Evolutionary conservation across 805 yeast species (phyloP), one percentile per base, ranked within the genome.

Genomic region (Candida pini): DNA sequence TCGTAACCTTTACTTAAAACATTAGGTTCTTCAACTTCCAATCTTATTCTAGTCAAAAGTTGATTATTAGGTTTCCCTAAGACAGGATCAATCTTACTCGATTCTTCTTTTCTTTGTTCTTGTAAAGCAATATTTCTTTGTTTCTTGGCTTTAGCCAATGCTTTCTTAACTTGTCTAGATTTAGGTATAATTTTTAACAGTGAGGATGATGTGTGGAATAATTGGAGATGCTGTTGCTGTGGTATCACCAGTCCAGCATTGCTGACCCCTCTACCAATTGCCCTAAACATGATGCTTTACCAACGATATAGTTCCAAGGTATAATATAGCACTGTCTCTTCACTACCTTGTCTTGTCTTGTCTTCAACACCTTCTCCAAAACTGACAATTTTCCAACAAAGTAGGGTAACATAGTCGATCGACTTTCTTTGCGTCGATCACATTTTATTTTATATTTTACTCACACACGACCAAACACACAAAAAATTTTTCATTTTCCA

Each of bases 81-180:
- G 4, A 89, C 95, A 2, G 97, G 97, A 59, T 89, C 97, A 20
- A 83, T 71, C 35, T 62, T 58, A 33, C 63, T 70, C 9, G 28
- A 34, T 26, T 35, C 39, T 19, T 34, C 30, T 9, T 38, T 20
- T 28, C 30, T 41, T 15, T 42, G 30, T 9, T 30, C 30, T 25
- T 46, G 51, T 14, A 41, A 24, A 16, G 44, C 44, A 26, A 41
- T 23, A 26, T 43, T 46, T 15, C 35, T 38, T 31, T 46, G 41
- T 38, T 40, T 43, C 36, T 42, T 43, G 29, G 34, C 44, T 18
- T 38, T 31, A 13, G 26, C 16, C 15, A 22, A 22, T 12, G 25
- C 25, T 7, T 22, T 22, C 10, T 13, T 12, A 12, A 22, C 25
- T 12, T 12, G 13, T 7, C n/a, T 22, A 12, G 13, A 41, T 34